phyloP scores from a whole-genome alignment of 768 basidiomycete species.

The Paxillus ammoniavirescens region DNA sequence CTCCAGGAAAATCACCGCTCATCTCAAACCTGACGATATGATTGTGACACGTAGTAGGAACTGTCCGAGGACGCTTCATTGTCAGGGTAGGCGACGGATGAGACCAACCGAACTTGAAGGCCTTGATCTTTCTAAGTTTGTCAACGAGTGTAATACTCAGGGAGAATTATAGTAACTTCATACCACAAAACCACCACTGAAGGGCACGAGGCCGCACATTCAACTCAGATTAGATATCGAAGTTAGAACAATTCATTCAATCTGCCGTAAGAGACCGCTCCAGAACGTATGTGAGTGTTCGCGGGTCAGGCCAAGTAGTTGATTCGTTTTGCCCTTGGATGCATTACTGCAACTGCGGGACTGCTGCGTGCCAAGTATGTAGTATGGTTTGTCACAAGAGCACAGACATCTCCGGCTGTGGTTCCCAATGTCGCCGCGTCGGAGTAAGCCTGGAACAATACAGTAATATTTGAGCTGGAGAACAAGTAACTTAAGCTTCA shows the following conservation, averaged over 20 bases:
- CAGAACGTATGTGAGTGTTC: background rate
- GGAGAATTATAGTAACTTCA: background rate
- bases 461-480: no score
- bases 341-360: no score
- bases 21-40: background rate
- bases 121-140: background rate
- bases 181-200: background rate
- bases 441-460: no score
- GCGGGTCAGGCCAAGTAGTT: no score
- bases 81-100: background rate
- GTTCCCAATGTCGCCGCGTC: background rate
- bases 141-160: background rate
- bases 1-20: background rate
- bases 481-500: no score
- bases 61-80: background rate
- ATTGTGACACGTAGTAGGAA: background rate
- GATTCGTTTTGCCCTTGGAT: background rate
- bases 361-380: no score
- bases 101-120: background rate
- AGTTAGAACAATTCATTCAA: background rate
- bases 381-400: no score
- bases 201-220: background rate
- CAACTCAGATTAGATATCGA: background rate
- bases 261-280: background rate
- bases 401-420: background rate